Conservation (phyloP, 225 moss, liverwort and hornwort species). For the Bryum argenteum region DNA sequence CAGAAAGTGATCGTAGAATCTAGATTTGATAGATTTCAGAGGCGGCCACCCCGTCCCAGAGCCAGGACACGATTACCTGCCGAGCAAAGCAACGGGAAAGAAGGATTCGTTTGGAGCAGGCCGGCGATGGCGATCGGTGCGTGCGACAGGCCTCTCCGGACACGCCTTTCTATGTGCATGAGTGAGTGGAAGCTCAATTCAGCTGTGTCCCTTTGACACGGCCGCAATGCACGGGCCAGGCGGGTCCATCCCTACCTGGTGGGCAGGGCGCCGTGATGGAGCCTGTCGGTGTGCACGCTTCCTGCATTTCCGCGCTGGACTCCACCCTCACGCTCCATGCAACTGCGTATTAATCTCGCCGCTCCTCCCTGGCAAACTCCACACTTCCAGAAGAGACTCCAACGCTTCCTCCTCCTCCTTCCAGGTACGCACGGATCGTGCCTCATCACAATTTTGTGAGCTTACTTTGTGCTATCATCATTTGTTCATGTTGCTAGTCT, state of each 20-base stretch:
- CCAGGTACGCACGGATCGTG: neutral
- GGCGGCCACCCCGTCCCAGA: neutral
- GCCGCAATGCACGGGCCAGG: neutral
- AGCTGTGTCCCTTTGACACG: neutral
- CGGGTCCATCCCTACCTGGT: neutral
- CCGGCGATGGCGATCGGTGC: constrained; percentile 5
- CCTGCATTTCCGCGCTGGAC: constrained; percentile 2
- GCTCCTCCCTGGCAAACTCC: neutral
- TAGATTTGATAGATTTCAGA: neutral
- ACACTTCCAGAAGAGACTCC: neutral
- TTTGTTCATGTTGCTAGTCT: too few species aligned
- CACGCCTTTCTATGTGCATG: neutral
- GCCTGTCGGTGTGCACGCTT: constrained; percentile 8
- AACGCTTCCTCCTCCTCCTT: neutral
- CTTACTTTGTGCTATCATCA: neutral
- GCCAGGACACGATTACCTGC: constrained; percentile 14
- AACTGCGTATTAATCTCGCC: neutral
- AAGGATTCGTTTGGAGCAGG: neutral
- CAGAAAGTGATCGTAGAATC: neutral
- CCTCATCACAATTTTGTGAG: neutral
- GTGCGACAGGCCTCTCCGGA: neutral
- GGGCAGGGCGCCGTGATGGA: constrained; percentile 3
- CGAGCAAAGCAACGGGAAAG: neutral
- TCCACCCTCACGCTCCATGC: neutral
- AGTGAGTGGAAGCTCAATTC: neutral